These are phyloP conservation scores for Lenwebbia sp. DNA, from an alignment of 345 rosid species.

Conservation along the genomic window DNA sequence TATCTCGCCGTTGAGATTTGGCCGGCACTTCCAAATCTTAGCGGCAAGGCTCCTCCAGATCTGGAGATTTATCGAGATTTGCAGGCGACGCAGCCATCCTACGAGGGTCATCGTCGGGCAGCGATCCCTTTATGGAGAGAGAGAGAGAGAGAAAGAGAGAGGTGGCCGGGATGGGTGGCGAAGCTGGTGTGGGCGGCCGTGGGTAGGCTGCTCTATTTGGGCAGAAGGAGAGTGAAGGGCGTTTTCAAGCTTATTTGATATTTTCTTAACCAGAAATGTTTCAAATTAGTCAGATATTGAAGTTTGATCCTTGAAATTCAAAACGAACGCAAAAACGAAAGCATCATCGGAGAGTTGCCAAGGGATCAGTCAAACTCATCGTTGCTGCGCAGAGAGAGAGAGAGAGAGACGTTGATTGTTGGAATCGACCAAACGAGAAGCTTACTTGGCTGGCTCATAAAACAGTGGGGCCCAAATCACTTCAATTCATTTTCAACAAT, in stretches of 20 bases:
- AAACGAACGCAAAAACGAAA: background rate
- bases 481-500: background rate
- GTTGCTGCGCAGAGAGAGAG: background rate
- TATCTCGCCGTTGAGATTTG: too few species aligned
- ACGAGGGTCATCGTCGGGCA: background rate
- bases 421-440: background rate
- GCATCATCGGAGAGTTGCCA: background rate
- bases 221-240: too few species aligned
- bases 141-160: too few species aligned
- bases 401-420: background rate
- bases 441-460: background rate
- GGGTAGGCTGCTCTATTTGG: background rate
- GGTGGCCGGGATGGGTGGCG: background rate
- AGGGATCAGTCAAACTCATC: background rate
- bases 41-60: too few species aligned
- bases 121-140: background rate
- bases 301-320: background rate
- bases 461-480: background rate
- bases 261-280: background rate
- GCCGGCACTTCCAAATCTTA: too few species aligned
- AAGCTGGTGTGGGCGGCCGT: background rate
- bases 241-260: background rate
- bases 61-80: background rate
- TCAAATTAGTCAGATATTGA: background rate
- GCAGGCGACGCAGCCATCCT: too few species aligned